Evolutionary conservation across 1,284 basidiomycete genomes (phyloP), one percentile per base, ranked within the genome.

Genomic region (Microbotryum saponariae): DNA sequence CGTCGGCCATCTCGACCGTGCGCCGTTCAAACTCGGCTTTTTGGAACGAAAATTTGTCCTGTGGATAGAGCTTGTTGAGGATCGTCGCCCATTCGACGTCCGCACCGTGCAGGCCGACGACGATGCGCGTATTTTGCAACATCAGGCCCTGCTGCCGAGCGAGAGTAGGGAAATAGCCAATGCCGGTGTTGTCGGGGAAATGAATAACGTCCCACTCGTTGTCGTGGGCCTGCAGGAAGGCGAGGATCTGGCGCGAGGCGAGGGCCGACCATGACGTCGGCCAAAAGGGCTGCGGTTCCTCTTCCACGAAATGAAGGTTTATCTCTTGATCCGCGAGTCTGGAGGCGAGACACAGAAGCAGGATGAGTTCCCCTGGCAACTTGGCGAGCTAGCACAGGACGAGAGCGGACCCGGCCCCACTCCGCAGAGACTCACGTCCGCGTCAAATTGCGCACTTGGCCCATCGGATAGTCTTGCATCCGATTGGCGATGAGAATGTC

Each of bases 141-240:
- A 62, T 65, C 51, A 69, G 58, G 2, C 65, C 65, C 31, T 66
- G 59, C 50, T 59, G 49, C n/a, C 50, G 50, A 6, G 37, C 67
- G 45, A 69, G 61, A 4, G 61, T 31, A 20, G 46, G 16, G 49
- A 66, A 69, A 55, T 63, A 69, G 25, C 62, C 64, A 51, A 69
- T 60, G 31, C 67, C 67, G 23, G 64, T 66, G 56, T 69, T 69
- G 59, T 69, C 67, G 9, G 64, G 67, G 47, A 69, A 69, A 61
- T 69, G 67, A 20, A 69, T 31, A 44, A 69, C 51, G 59, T 69
- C 65, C 54, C 58, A 62, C 6, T 47, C 33, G 52, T 54, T 54
- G 37, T 66, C 60, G 42, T 29, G 53, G 2, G 31, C 14, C n/a
- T 58, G 54, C 3, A 69, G 54, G 50, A 37, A 61, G 10, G 56